Evolutionary conservation across 2,329 filamentous ascomycete species (phyloP).

Genomic region (Neobulgaria alba): DNA sequence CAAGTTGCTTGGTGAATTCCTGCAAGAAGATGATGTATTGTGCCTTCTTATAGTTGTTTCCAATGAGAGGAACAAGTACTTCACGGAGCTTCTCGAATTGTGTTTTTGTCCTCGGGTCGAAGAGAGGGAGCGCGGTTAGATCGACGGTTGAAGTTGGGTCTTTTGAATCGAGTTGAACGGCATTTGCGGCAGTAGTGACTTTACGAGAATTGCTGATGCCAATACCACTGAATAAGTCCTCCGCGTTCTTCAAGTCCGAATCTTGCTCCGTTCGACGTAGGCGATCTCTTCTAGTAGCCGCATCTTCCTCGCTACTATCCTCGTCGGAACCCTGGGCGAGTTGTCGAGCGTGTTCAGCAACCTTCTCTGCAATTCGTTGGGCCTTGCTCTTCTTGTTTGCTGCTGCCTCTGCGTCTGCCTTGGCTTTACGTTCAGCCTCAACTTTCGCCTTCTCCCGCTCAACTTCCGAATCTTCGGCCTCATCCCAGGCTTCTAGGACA

Average conservation of each 20-base stretch:
- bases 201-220: slow-evolving; percentile 59
- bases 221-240: slow-evolving; percentile 79
- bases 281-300: slow-evolving; percentile 64
- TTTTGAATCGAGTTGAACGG: slow-evolving; percentile 59
- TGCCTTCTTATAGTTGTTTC: slow-evolving; percentile 70
- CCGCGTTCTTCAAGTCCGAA: slow-evolving; percentile 77
- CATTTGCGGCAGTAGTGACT: slow-evolving; percentile 53
- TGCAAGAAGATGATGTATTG: slow-evolving; percentile 86
- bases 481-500: slow-evolving; percentile 95
- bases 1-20: slow-evolving; percentile 81
- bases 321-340: slow-evolving; percentile 48
- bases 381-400: slow-evolving; percentile 86
- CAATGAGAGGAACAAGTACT: slow-evolving; percentile 70
- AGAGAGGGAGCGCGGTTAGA: slow-evolving; percentile 69
- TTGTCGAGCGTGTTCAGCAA: slow-evolving; percentile 47
- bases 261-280: slow-evolving; percentile 77
- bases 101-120: slow-evolving; percentile 80
- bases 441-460: slow-evolving; percentile 93
- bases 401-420: slow-evolving; percentile 79
- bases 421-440: slow-evolving; percentile 76
- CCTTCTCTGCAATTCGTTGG: slow-evolving; percentile 75
- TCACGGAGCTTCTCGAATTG: slow-evolving; percentile 77
- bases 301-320: slow-evolving; percentile 57
- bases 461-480: slow-evolving; percentile 90
- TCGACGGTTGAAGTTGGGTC: slow-evolving; percentile 77